Base-by-base conservation (phyloP, 2,329 filamentous ascomycete genomes). In the Dactylellina sp. region DNA sequence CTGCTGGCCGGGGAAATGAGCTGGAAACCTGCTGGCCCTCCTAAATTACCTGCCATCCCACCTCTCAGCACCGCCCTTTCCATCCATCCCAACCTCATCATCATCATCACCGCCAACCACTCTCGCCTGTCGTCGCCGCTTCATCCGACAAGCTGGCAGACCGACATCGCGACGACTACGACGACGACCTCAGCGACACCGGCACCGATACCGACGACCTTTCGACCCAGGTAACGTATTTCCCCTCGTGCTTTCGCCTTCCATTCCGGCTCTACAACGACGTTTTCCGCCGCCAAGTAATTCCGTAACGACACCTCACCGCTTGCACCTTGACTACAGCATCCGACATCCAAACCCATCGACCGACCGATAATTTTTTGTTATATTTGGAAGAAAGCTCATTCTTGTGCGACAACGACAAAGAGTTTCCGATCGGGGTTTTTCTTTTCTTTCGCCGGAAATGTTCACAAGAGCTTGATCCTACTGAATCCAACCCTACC, bases 241-340 rank as follows among this genome's bases (percentile, higher is more conserved):
- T 57, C 28, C 40, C 59, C 53, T 32, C 40, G 53, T 65, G 68
- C 53, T 59, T 63, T 53, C 66, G 66, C 53, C 66, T 57, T 25
- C 49, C 64, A 40, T 40, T 61, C 56, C 65, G 65, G 44, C 65
- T 71, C 50, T 56, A 40, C 49, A 25, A 52, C 49, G 25, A 22
- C 28, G 25, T 12, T 40, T 57, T 71, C 50, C 20, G 37, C 56
- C 53, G 53, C 53, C 63, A 60, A 68, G 63, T 60, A 39, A 52
- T 39, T 68, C 59, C 44, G 60, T 59, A 64, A 72, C 68, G 68
- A 72, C 68, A 72, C 68, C 37, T 68, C 63, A 60, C 63, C 47
- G 50, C 50, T 65, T 59, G 46, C 52, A 70, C 39, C 50, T 42
- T 57, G 20, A 65, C 49, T 57, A 56, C 50, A 57, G 59, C 47